Evolutionary conservation across 2,329 filamentous ascomycete species (phyloP).

Genomic region (Moelleriella libera): DNA sequence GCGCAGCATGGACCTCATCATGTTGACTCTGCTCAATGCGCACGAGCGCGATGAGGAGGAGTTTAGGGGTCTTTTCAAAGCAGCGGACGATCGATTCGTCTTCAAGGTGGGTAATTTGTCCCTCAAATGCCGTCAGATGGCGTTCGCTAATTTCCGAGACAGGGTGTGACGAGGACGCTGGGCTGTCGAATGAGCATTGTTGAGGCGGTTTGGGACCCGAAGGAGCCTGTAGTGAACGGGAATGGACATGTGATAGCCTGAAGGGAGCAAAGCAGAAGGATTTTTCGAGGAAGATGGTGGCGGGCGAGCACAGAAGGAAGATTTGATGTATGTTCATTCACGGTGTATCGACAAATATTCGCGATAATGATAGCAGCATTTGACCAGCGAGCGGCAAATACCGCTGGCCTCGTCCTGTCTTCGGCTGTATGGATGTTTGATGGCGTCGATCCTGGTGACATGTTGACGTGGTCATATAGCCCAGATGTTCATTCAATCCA

Average conservation of each 20-base stretch:
- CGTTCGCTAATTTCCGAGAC: background rate
- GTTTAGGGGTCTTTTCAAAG: conserved; percentile 28
- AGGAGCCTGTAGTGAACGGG: background rate
- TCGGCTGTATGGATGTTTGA: too few relatives aligned
- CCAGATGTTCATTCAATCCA: too few relatives aligned
- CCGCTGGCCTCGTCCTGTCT: too few relatives aligned
- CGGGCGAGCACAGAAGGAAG: too few relatives aligned
- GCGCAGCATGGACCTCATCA: conserved; percentile 35
- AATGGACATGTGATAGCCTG: background rate
- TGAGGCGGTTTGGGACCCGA: conserved; percentile 30
- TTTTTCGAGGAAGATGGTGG: too few relatives aligned
- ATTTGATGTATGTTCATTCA: too few relatives aligned
- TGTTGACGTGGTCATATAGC: too few relatives aligned
- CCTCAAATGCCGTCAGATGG: background rate
- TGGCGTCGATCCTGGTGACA: too few relatives aligned
- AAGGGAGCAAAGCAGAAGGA: too few relatives aligned
- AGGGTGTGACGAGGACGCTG: conserved; percentile 25
- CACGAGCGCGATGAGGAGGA: conserved; percentile 33
- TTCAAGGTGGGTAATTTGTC: conserved; percentile 20
- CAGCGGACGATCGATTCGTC: conserved; percentile 25
- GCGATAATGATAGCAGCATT: too few relatives aligned
- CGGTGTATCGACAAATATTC: too few relatives aligned
- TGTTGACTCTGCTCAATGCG: conserved; percentile 36
- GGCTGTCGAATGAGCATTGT: conserved; percentile 33
- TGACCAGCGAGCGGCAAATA: too few relatives aligned